Evolutionary conservation across 2,329 filamentous ascomycete genomes (phyloP).

Genomic region (Cladosporium oxysporum): DNA sequence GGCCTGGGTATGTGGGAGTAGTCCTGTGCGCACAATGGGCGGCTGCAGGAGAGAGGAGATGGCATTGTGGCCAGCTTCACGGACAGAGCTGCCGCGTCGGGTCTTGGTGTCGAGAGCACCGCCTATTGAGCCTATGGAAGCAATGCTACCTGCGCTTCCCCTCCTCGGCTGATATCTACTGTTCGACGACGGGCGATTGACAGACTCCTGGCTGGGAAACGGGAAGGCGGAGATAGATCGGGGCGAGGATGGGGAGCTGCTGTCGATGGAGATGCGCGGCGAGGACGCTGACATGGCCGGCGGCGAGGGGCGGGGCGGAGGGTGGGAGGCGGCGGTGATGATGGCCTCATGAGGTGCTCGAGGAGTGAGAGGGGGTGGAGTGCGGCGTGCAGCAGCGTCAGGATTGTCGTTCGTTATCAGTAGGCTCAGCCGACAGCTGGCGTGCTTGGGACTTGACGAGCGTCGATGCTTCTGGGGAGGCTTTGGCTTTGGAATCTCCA

Average conservation of each 20-base stretch:
- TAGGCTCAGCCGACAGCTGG: neutral
- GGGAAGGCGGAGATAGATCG: conserved; percentile 49
- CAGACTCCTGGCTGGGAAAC: conserved; percentile 60
- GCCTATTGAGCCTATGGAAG: conserved; percentile 81
- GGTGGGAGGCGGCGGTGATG: conserved; percentile 15
- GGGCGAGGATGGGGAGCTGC: conserved; percentile 42
- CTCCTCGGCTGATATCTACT: conserved; percentile 61
- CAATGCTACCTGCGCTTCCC: conserved; percentile 73
- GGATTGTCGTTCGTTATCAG: no score
- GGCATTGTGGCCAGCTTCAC: conserved; percentile 83
- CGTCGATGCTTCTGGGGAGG: neutral
- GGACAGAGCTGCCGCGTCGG: conserved; percentile 59
- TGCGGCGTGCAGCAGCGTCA: no score
- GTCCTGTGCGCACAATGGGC: conserved; percentile 83
- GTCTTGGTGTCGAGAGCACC: conserved; percentile 74
- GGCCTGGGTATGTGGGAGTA: conserved; percentile 75
- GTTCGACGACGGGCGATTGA: conserved; percentile 49
- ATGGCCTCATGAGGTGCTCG: conserved; percentile 27
- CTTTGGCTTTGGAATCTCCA: neutral
- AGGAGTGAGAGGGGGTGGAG: neutral
- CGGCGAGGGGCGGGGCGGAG: conserved; percentile 7
- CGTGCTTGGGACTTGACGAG: neutral
- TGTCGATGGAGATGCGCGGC: conserved; percentile 57
- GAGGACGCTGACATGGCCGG: conserved; percentile 49
- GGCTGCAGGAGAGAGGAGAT: conserved; percentile 93